Percentiles rank a stretch among this genome's conserved stretches.
Evolutionary conservation across 2,329 filamentous ascomycete genomes (phyloP).

Genomic region (Alternaria conjuncta): DNA sequence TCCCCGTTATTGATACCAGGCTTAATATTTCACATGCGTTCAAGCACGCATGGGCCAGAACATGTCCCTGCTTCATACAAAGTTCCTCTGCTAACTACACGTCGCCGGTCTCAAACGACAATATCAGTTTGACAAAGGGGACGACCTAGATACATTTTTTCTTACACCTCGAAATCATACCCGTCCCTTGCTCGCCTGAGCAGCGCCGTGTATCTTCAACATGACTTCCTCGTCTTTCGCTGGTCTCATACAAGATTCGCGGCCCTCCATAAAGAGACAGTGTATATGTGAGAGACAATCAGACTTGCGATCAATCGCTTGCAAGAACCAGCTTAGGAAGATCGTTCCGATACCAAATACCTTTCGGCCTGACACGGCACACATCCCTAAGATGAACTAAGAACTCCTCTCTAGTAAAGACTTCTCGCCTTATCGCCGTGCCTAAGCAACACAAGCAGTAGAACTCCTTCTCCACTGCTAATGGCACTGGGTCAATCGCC

Average conservation of each 20-base stretch:
- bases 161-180: neutral
- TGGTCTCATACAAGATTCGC: neutral
- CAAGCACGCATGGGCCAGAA: neutral
- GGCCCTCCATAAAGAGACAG: neutral
- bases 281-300: no score
- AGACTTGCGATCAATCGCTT: neutral
- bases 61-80: neutral
- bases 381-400: neutral
- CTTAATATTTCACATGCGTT: neutral
- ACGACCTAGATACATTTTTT: neutral
- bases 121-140: no score
- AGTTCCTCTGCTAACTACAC: neutral
- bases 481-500: neutral
- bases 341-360: neutral
- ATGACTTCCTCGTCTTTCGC: neutral
- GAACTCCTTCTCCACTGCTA: neutral
- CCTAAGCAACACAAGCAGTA: neutral
- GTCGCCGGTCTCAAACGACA: neutral
- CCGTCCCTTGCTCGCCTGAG: neutral
- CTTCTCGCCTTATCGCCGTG: neutral
- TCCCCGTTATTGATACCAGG: neutral
- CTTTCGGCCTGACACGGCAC: neutral
- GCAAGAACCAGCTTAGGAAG: neutral
- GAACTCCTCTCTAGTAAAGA: neutral
- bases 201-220: neutral